Base-by-base conservation (phyloP, 192 early-diverging fungal species). In the Coemansia sp. region DNA sequence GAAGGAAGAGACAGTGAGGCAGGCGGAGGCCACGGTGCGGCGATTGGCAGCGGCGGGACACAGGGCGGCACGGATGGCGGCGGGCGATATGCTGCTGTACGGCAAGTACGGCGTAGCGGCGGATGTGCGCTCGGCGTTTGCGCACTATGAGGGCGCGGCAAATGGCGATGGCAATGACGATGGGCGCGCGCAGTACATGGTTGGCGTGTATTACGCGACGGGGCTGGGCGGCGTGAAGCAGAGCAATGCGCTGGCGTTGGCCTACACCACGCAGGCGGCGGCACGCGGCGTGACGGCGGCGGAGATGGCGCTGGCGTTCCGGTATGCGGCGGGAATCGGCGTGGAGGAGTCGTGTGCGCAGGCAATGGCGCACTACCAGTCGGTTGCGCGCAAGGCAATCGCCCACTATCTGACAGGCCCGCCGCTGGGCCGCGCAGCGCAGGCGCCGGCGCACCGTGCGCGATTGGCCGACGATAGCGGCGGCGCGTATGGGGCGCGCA, bases 161-260 rank as follows among this genome's bases (percentile, higher is more conserved):
- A 45, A 80, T 93, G 39, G 89, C 91, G 3, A 74, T 32, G 32
- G 32, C 32, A 87, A 79, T 32, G 96, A 95, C 58, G 90, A 93
- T 72, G 85, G 92, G 4, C 85, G 89, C 12, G 95, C 92, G 15
- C 97, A 95, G 69, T 90, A 95, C 36, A 92, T 92, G 85, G 74
- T 97, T 6, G 97, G 96, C 13, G 87, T 95, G 56, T 88, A 95
- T 76, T 91, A 97, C 76, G 90, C 96, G 12, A 95, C 96, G 0
- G 96, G 94, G 1, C 63, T 98, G 56, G 95, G 95, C 9, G 68
- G 67, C 41, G 52, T 47, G 0, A 68, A 73, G 68, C 84, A 75
- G 62, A 71, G 69, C 40, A 75, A 78, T 66, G 64, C 74, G 62
- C 60, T 68, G 77, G 88, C 90, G 19, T 73, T 91, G 42, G 59